Evolutionary conservation across 1,139 yeast species (phyloP).

Genomic region (Yamadazyma pseudoaaseri): DNA sequence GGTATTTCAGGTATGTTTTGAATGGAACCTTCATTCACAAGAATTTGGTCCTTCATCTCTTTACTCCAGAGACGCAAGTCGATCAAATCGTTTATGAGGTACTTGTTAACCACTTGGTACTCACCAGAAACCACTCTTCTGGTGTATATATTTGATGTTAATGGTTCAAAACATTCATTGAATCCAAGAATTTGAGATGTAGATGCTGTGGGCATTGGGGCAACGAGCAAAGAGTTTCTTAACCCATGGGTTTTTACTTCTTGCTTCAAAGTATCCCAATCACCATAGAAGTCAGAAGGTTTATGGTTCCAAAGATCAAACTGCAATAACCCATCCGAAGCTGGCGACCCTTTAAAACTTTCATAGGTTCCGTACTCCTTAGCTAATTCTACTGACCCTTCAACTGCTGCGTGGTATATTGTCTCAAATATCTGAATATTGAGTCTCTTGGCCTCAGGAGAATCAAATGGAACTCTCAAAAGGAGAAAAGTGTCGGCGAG

Average conservation of each 20-base stretch:
- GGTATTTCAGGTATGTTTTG: slow-evolving; percentile 79
- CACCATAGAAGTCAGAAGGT: slow-evolving; percentile 65
- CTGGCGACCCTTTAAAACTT: slow-evolving; percentile 76
- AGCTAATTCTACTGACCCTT: slow-evolving; percentile 77
- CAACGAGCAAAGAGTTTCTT: slow-evolving; percentile 80
- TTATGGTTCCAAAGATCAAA: slow-evolving; percentile 78
- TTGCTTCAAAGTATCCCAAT: slow-evolving; percentile 72
- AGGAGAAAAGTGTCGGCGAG: slow-evolving; percentile 82
- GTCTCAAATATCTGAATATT: slow-evolving; percentile 87
- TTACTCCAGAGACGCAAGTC: slow-evolving; percentile 84
- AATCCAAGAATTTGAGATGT: slow-evolving; percentile 88
- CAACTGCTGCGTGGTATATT: slow-evolving; percentile 82
- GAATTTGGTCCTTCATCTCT: slow-evolving; percentile 75
- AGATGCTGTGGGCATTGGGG: slow-evolving; percentile 95
- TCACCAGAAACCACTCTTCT: slow-evolving; percentile 88
- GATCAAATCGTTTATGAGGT: slow-evolving; percentile 74
- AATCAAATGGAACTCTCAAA: slow-evolving; percentile 77
- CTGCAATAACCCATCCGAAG: slow-evolving; percentile 75
- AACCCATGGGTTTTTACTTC: slow-evolving; percentile 63
- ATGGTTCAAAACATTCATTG: slow-evolving; percentile 91
- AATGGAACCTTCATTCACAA: slow-evolving; percentile 82
- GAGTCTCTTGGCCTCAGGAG: slow-evolving; percentile 64
- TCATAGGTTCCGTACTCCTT: slow-evolving; percentile 62
- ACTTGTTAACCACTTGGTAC: slow-evolving; percentile 84
- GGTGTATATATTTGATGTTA: slow-evolving; percentile 82